Evolutionary conservation across 164 flowering plant species (phyloP).

Genomic region (Euptelea pleiosperma): DNA sequence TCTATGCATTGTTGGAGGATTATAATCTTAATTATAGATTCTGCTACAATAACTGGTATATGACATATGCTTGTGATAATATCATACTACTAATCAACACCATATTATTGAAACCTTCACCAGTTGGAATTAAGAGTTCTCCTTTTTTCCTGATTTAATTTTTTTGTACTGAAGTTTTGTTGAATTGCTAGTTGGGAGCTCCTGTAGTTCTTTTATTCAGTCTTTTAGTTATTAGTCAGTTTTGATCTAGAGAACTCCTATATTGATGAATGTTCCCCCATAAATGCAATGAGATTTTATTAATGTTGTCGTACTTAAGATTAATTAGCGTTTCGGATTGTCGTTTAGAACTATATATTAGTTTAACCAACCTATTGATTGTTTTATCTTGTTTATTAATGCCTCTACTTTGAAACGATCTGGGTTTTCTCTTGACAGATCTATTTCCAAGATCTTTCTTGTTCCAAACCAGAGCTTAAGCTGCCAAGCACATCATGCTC

Average conservation of each 20-base stretch:
- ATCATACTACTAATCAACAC: too few relatives aligned
- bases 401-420: neutral
- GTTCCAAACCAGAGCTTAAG: conserved; percentile 59
- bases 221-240: neutral
- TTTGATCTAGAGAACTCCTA: neutral
- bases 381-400: neutral
- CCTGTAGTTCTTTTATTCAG: too few relatives aligned
- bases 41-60: too few relatives aligned
- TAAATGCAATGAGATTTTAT: neutral
- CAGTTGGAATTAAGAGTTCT: too few relatives aligned
- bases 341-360: neutral
- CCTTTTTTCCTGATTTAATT: too few relatives aligned
- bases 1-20: too few relatives aligned
- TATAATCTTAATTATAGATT: too few relatives aligned
- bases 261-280: neutral
- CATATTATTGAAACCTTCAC: too few relatives aligned
- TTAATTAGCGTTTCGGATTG: neutral
- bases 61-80: too few relatives aligned
- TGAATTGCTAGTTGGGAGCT: too few relatives aligned
- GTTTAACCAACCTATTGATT: neutral
- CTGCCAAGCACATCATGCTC: conserved; percentile 57
- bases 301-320: neutral
- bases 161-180: too few relatives aligned
- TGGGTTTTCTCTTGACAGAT: conserved; percentile 44
- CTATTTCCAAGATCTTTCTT: conserved; percentile 59